Conservation (phyloP, 2,329 filamentous ascomycete genomes). For the Ambrosiella xylebori region DNA sequence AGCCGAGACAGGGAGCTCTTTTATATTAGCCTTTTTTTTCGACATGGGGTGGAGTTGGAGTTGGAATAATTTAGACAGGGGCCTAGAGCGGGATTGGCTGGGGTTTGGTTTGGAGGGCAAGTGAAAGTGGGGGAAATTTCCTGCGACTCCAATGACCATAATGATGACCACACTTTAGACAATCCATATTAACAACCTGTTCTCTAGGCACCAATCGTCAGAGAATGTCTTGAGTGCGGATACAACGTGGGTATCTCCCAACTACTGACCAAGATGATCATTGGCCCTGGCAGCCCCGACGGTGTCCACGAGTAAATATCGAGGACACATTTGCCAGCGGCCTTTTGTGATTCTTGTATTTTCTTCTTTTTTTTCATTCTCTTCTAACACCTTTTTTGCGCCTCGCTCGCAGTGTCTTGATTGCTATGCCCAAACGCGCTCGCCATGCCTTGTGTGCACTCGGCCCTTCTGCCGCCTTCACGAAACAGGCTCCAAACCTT, state of each 20-base stretch:
- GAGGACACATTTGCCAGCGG: too few species aligned
- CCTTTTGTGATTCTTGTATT: not conserved
- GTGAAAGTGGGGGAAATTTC: too few species aligned
- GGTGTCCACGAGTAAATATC: too few species aligned
- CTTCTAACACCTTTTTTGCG: not conserved
- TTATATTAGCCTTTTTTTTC: not conserved
- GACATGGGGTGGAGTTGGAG: too few species aligned
- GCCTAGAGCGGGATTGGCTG: too few species aligned
- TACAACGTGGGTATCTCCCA: conserved; percentile 41
- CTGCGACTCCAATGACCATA: too few species aligned
- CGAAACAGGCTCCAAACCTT: not conserved
- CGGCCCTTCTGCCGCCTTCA: not conserved
- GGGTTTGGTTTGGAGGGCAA: too few species aligned
- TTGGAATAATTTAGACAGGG: too few species aligned
- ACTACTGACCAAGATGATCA: not conserved
- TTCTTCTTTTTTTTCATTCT: conserved; percentile 7
- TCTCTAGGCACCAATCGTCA: conserved; percentile 14
- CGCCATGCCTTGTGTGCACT: not conserved
- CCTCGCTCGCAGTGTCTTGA: not conserved
- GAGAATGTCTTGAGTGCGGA: conserved; percentile 75
- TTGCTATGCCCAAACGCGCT: not conserved
- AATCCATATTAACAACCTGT: not conserved
- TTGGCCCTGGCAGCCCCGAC: too few species aligned
- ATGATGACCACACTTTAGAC: not conserved
- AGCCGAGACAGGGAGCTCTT: conserved; percentile 2